phyloP scores from a whole-genome alignment of 1,284 basidiomycete species.

The Athelia sp. region DNA sequence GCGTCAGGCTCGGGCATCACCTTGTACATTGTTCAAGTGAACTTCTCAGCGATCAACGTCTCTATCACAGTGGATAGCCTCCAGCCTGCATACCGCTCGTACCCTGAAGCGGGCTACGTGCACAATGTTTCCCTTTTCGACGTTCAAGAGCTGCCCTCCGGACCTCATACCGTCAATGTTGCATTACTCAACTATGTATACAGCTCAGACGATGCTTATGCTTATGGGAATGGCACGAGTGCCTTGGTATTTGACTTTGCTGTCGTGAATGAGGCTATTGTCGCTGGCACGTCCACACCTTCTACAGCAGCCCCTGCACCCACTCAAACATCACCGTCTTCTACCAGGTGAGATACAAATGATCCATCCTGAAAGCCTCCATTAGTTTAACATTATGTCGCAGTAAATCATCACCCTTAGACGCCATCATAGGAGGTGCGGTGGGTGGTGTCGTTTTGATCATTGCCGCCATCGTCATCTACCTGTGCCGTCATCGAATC shows the following conservation, averaged over 20 bases:
- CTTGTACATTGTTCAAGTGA: background rate
- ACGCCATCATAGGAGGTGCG: background rate
- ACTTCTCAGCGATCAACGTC: background rate
- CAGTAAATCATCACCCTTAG: background rate
- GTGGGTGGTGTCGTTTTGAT: background rate
- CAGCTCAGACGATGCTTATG: background rate
- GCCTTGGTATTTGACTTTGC: background rate
- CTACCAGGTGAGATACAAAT: background rate
- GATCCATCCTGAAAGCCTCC: background rate
- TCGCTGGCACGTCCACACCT: background rate
- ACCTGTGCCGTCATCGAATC: background rate
- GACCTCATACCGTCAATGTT: background rate
- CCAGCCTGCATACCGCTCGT: background rate
- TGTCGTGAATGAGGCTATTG: background rate
- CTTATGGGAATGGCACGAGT: constrained; percentile 1
- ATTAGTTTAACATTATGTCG: background rate
- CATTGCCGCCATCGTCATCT: background rate
- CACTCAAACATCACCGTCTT: background rate
- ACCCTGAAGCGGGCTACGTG: background rate
- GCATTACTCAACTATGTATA: background rate
- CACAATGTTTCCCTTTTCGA: background rate
- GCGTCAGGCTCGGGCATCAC: background rate
- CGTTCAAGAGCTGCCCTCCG: background rate
- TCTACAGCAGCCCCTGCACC: background rate
- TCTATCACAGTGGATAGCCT: background rate